A percentile compares a stretch with the other conserved stretches of the same genome.
Evolutionary conservation across 495 filamentous ascomycete genomes (phyloP).

Genomic region (Lophiostoma macrostomum): DNA sequence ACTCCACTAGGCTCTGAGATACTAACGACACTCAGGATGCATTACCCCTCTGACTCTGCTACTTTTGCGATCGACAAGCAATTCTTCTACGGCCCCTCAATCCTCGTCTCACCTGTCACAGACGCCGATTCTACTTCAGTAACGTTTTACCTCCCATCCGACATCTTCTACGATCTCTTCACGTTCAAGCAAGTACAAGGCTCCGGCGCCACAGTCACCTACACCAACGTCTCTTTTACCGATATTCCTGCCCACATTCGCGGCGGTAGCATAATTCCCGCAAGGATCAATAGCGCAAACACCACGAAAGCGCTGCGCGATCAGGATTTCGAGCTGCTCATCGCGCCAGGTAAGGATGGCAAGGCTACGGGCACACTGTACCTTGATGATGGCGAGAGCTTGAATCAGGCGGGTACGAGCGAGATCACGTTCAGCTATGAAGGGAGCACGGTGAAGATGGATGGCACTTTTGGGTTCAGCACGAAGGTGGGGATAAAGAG

Average conservation of each 20-base stretch:
- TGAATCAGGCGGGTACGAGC: conserved; percentile 31
- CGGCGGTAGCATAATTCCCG: conserved; percentile 67
- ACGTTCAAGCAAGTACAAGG: conserved; percentile 58
- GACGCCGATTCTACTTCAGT: conserved; percentile 62
- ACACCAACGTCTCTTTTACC: conserved; percentile 56
- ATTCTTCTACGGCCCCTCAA: conserved; percentile 69
- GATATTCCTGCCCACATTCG: conserved; percentile 71
- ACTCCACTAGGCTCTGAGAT: not conserved
- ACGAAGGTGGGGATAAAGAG: conserved; percentile 18
- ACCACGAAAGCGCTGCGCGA: conserved; percentile 68
- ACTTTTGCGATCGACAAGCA: conserved; percentile 61
- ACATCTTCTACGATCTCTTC: conserved; percentile 76
- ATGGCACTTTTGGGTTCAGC: conserved; percentile 12
- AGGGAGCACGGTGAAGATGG: conserved; percentile 2
- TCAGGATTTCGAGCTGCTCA: conserved; percentile 65
- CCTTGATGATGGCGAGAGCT: conserved; percentile 47
- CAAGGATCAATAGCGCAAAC: conserved; percentile 58
- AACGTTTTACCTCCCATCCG: conserved; percentile 69
- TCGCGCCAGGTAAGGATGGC: conserved; percentile 57
- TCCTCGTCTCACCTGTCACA: conserved; percentile 73
- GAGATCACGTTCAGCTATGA: conserved; percentile 23
- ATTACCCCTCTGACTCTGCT: conserved; percentile 63
- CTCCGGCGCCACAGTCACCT: conserved; percentile 50
- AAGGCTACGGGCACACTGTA: conserved; percentile 50
- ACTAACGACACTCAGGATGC: conserved; percentile 7